Conservation (phyloP, 192 early-diverging fungal genomes). For the Phlyctochytrium planicorne region DNA sequence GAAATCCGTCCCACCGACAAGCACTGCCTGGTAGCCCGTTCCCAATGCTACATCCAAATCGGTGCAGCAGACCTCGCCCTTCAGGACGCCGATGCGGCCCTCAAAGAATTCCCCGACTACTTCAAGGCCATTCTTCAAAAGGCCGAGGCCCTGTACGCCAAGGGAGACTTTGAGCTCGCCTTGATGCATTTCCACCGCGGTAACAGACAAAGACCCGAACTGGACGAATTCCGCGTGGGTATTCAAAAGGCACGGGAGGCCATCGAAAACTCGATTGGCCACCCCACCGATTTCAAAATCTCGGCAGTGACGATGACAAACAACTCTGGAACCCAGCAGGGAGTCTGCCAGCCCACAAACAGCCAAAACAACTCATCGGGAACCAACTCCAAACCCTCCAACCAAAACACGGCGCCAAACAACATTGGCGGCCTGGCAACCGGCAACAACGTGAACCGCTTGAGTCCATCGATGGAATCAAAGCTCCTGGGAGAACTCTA, state of each 20-base stretch:
- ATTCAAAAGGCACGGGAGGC: conserved; percentile 65
- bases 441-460: not conserved
- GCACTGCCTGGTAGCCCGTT: conserved; percentile 56
- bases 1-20: conserved; percentile 56
- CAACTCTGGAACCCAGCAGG: too few species aligned
- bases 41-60: conserved; percentile 54
- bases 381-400: not conserved
- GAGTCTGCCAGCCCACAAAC: not conserved
- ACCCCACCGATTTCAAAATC: conserved; percentile 27
- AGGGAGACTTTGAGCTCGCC: conserved; percentile 63
- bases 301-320: conserved; percentile 9
- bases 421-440: conserved; percentile 1
- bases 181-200: conserved; percentile 60
- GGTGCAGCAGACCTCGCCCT: conserved; percentile 49
- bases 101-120: conserved; percentile 44
- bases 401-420: not conserved
- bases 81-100: conserved; percentile 47
- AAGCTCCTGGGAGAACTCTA: conserved; percentile 56
- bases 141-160: conserved; percentile 60
- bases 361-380: not conserved
- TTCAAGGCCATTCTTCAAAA: conserved; percentile 61
- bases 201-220: conserved; percentile 52
- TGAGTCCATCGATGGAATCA: conserved; percentile 41
- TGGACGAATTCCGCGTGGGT: conserved; percentile 59
- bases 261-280: conserved; percentile 60